Evolutionary conservation across 2,329 filamentous ascomycete species (phyloP), one percentile per base, ranked within the genome.

Genomic region (Alternaria longipes): DNA sequence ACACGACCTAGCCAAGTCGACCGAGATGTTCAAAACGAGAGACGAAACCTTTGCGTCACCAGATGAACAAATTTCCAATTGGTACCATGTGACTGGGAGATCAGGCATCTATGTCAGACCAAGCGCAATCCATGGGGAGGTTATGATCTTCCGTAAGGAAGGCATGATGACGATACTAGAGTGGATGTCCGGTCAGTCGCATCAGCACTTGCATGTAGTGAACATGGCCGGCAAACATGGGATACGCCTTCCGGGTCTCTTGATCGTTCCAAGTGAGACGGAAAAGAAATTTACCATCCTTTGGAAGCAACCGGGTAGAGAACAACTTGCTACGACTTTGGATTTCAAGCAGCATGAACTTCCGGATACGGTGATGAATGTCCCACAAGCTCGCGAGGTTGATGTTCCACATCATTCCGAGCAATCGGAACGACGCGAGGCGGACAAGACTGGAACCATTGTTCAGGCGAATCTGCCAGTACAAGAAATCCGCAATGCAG

Each of bases 51-150:
- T 38, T 3, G 5, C 16, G 7, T 0, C 7, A 38, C 16, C 16
- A 38, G 16, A n/a, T 38, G 34, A 4, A 9, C 34, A 38, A 0
- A 38, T 0, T 18, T 4, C 7, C 6, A 1, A n/a, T n/a, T 0
- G n/a, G 0, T n/a, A 38, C 34, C 16, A 0, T n/a, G 34, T 0
- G 3, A 38, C 16, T 38, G 34, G 34, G 0, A 38, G 16, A n/a
- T 0, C 34, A 38, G 16, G 34, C 0, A 38, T 38, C 34, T 38
- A 38, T 2, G 0, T n/a, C 1, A 38, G 7, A 0, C 34, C 34
- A 4, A n/a, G 1, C 14, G 34, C 18, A n/a, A 0, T 38, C 14
- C 1, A 4, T n/a, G 34, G 34, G 0, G 6, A n/a, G 16, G 3
- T 38, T 0, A 0, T 38, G 6, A 18, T 38, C 16, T n/a, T 3